phyloP scores from a whole-genome alignment of 2,329 filamentous ascomycete genomes.

The Chaetomium globosum region DNA sequence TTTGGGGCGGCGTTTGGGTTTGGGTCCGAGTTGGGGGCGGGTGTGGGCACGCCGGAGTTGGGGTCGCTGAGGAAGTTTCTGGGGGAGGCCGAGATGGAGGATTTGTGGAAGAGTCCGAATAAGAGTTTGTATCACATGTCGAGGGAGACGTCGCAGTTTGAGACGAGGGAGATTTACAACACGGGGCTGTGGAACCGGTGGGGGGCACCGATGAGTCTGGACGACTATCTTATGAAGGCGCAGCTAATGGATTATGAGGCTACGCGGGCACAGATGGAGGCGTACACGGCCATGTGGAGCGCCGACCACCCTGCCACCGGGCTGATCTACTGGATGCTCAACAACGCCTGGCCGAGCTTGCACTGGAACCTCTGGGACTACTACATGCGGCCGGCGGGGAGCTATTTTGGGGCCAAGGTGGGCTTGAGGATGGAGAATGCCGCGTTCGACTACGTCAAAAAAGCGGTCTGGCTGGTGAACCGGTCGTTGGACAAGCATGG shows the following conservation, averaged over 20 bases:
- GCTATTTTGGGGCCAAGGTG: conserved; percentile 62
- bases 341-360: conserved; percentile 65
- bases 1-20: conserved; percentile 64
- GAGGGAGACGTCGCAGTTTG: conserved; percentile 57
- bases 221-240: conserved; percentile 62
- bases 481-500: conserved; percentile 49
- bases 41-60: conserved; percentile 63
- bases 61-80: conserved; percentile 59
- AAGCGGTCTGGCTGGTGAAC: conserved; percentile 57
- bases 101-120: conserved; percentile 58
- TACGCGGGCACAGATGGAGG: conserved; percentile 62
- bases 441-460: conserved; percentile 55
- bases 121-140: conserved; percentile 64
- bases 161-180: conserved; percentile 61
- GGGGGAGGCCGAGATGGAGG: conserved; percentile 52
- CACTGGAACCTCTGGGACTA: conserved; percentile 69
- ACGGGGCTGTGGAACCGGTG: conserved; percentile 55
- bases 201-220: conserved; percentile 54
- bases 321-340: conserved; percentile 69
- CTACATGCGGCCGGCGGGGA: conserved; percentile 60
- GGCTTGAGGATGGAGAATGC: conserved; percentile 56
- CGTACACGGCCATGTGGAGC: conserved; percentile 55
- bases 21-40: conserved; percentile 63
- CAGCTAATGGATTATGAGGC: conserved; percentile 68
- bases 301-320: conserved; percentile 57